These are phyloP conservation scores for Sindora glabra DNA, from an alignment of 306 rosid genomes.

Conservation along the genomic window DNA sequence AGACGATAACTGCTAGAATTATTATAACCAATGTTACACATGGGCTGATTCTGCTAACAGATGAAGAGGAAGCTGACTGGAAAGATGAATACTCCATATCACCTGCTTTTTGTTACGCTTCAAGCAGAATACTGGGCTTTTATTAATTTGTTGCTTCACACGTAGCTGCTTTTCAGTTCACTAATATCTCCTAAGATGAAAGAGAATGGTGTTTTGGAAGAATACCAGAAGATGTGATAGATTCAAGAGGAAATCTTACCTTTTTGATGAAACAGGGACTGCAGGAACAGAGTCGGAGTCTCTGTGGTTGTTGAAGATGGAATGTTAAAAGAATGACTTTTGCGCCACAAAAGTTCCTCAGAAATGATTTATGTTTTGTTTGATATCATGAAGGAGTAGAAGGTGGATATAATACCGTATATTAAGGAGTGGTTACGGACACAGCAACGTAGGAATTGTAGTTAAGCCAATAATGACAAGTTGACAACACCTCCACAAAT, in stretches of 20 bases:
- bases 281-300: background rate
- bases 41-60: slow-evolving; percentile 56
- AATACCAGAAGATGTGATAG: background rate
- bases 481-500: no score
- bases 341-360: slow-evolving; percentile 11
- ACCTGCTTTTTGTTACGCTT: slow-evolving; percentile 17
- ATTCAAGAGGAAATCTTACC: slow-evolving; percentile 8
- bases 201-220: background rate
- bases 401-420: background rate
- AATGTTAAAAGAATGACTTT: slow-evolving; percentile 21
- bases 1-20: slow-evolving; percentile 59
- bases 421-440: background rate
- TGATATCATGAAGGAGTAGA: background rate
- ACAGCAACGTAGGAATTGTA: background rate
- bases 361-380: background rate
- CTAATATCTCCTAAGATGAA: background rate
- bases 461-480: background rate
- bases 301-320: slow-evolving; percentile 21
- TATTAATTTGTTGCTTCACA: slow-evolving; percentile 2
- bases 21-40: slow-evolving; percentile 51
- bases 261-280: background rate
- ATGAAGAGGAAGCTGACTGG: slow-evolving; percentile 27
- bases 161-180: background rate
- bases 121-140: slow-evolving; percentile 25
- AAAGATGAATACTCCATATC: slow-evolving; percentile 29